Base-by-base conservation (phyloP, 2,329 filamentous ascomycete species). In the Pseudopyricularia javanii region DNA sequence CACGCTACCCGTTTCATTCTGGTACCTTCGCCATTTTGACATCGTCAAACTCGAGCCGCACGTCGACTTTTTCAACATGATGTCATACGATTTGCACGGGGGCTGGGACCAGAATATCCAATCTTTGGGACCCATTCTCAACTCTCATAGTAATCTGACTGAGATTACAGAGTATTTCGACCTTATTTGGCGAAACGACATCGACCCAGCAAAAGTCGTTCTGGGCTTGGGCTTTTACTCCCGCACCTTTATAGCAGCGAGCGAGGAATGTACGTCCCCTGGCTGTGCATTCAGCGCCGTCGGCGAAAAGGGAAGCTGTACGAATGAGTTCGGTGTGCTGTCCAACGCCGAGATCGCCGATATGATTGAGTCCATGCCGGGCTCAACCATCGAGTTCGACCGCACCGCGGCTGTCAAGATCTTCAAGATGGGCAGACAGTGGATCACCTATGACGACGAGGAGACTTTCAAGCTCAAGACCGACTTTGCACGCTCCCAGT, bases 151-250 rank as follows among this genome's bases (percentile, higher is more conserved):
- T 1, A 75, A 77, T 56, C 48, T 75, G 6, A 73, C 71, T 0
- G 72, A 76, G 56, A 73, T 74, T 32, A 58, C 70, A 2, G 22
- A 56, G 0, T 62, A 61, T 0, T 53, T 76, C 0, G 66, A 75
- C 1, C 67, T 78, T 0, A 59, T 79, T 3, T 78, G 75, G 73
- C 63, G 70, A 6, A 69, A 66, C 30, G 58, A 68, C 28, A 62
- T 80, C 17, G 54, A 63, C 2, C 67, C 74, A 0, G 47, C 54
- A 0, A 70, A 73, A 35, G 62, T 80, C 7, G 62, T 60, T 5
- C 53, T 79, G 1, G 74, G 74, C 1, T 33, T 69, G 3, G 70
- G 60, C 3, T 75, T 72, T 49, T 77, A 78, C 53, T 70, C 69
- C 0, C 58, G 61, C 1, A 50, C 20, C 17, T 66, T 65, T 54